Evolutionary conservation across 192 early-diverging fungal genomes (phyloP).

Genomic region (Backusella sp.): DNA sequence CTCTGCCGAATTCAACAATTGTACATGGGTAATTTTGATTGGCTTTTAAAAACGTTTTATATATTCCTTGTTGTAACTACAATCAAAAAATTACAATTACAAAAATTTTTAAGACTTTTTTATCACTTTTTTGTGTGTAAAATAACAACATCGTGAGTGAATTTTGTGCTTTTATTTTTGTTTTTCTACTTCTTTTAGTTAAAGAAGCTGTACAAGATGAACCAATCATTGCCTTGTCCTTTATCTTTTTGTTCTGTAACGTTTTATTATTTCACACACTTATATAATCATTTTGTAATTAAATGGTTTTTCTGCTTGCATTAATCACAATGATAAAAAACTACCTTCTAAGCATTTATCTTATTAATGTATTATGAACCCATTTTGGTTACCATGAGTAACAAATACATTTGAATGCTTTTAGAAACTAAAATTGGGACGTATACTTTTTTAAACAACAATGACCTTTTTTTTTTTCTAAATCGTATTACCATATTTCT

Average conservation of each 20-base stretch:
- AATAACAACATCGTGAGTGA: not conserved
- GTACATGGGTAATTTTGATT: conserved; percentile 4
- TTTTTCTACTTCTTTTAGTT: not conserved
- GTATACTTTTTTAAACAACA: too few species aligned
- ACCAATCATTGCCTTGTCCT: not conserved
- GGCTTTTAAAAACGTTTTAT: not conserved
- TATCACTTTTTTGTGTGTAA: too few species aligned
- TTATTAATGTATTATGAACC: too few species aligned
- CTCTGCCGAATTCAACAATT: conserved; percentile 1
- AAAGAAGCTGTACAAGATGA: not conserved
- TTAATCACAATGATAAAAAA: too few species aligned
- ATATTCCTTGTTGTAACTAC: not conserved
- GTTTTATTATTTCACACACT: not conserved
- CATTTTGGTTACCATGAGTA: too few species aligned
- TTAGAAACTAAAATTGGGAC: too few species aligned
- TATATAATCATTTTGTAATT: not conserved
- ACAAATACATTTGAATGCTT: too few species aligned
- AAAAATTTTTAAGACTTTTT: not conserved
- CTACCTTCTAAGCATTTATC: too few species aligned
- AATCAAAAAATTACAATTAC: not conserved
- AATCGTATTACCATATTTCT: too few species aligned
- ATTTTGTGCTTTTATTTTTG: not conserved
- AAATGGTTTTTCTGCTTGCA: too few species aligned
- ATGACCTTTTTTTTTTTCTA: too few species aligned
- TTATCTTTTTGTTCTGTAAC: not conserved